phyloP scores from a whole-genome alignment of 805 yeast species.

The Isabelozyma gotoi region DNA sequence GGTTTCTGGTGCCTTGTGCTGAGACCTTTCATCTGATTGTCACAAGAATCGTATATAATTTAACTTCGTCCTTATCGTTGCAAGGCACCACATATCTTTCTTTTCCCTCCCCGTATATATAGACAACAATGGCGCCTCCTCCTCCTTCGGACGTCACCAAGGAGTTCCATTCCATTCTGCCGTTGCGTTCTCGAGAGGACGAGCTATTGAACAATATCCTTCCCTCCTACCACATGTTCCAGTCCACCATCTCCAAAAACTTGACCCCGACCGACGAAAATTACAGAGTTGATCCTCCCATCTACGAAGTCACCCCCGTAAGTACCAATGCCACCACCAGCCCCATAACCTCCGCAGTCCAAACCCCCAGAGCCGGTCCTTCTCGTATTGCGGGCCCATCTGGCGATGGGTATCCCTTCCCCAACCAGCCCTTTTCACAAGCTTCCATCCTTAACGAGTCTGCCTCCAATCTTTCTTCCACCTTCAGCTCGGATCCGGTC shows the following conservation, averaged over 20 bases:
- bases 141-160: constrained; percentile 1
- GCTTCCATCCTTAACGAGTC: background rate
- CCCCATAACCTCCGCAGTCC: constrained; percentile 9
- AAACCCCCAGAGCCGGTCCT: constrained; percentile 5
- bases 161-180: background rate
- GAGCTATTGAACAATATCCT: constrained; percentile 31
- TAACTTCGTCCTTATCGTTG: no score
- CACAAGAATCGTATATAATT: no score
- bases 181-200: constrained; percentile 13
- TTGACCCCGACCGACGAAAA: constrained; percentile 38
- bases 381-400: background rate
- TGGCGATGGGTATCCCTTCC: constrained; percentile 15
- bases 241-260: constrained; percentile 38
- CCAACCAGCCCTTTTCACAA: constrained; percentile 8
- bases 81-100: no score
- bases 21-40: no score
- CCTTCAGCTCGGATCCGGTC: background rate
- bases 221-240: constrained; percentile 47
- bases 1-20: no score
- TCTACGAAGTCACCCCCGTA: constrained; percentile 27
- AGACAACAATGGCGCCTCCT: background rate
- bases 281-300: constrained; percentile 41
- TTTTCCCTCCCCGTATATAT: background rate
- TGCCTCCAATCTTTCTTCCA: background rate
- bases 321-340: constrained; percentile 10